These are phyloP conservation scores for Starmerella apicola DNA, from an alignment of 805 yeast species.

Conservation along the genomic window DNA sequence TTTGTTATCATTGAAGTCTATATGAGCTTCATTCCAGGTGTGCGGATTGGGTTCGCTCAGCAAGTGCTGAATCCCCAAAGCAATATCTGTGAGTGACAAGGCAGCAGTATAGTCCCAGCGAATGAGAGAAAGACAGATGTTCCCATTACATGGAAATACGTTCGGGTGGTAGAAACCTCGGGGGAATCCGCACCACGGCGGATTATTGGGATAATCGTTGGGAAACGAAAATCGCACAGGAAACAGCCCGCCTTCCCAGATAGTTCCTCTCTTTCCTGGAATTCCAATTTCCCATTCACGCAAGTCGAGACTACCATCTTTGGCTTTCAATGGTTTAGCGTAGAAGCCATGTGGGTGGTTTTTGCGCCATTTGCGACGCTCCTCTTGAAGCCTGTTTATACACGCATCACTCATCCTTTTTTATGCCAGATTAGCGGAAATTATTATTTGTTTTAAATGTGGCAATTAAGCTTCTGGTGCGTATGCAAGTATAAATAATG, in stretches of 20 bases:
- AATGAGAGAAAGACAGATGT: constrained; percentile 81
- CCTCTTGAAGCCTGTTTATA: constrained; percentile 78
- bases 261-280: constrained; percentile 78
- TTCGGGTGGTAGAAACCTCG: constrained; percentile 91
- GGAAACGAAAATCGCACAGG: constrained; percentile 76
- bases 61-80: constrained; percentile 83
- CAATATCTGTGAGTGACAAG: constrained; percentile 80
- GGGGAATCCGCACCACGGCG: constrained; percentile 87
- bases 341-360: constrained; percentile 96
- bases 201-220: constrained; percentile 85
- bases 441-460: too few relatives aligned
- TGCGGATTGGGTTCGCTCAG: too few relatives aligned
- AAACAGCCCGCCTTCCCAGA: constrained; percentile 80
- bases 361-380: constrained; percentile 93
- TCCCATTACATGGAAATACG: constrained; percentile 92
- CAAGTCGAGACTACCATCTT: constrained; percentile 74
- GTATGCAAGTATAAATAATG: too few relatives aligned
- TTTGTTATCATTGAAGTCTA: too few relatives aligned
- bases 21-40: too few relatives aligned
- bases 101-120: constrained; percentile 99
- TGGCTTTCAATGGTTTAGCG: constrained; percentile 73
- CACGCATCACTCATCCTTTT: constrained; percentile 35
- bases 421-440: too few relatives aligned
- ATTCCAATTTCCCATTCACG: constrained; percentile 89
- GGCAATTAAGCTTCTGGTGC: too few relatives aligned